Evolutionary conservation across 164 flowering plant genomes (phyloP).

Genomic region (Tetrastigma voinierianum): DNA sequence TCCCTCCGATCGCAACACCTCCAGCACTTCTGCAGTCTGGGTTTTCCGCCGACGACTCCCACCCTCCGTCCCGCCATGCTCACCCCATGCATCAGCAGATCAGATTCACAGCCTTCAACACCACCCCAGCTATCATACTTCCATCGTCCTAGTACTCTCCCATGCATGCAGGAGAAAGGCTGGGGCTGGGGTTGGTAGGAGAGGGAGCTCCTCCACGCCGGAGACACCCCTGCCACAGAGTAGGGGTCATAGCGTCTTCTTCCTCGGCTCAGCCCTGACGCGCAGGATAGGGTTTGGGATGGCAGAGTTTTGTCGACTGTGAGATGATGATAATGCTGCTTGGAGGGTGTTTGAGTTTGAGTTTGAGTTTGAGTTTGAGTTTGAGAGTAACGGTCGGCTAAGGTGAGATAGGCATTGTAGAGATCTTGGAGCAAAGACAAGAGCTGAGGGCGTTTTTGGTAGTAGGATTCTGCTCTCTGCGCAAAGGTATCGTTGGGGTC

Average conservation of each 20-base stretch:
- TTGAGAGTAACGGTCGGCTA: conserved; percentile 65
- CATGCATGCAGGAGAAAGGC: background rate
- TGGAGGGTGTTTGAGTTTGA: conserved; percentile 35
- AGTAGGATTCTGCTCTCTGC: conserved; percentile 74
- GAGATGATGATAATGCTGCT: conserved; percentile 18
- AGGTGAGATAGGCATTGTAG: conserved; percentile 53
- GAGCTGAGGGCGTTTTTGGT: conserved; percentile 71
- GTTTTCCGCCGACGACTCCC: conserved; percentile 48
- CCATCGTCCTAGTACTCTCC: conserved; percentile 13
- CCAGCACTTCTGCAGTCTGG: conserved; percentile 67
- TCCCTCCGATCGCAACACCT: conserved; percentile 76
- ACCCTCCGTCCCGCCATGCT: conserved; percentile 15
- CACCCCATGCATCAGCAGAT: conserved; percentile 38
- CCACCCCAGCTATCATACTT: conserved; percentile 43
- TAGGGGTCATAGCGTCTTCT: background rate
- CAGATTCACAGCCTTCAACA: conserved; percentile 45
- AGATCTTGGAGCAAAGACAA: conserved; percentile 63
- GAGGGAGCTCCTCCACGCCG: conserved; percentile 61
- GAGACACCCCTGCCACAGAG: conserved; percentile 29
- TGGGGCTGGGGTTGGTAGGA: conserved; percentile 43
- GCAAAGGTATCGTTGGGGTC: conserved; percentile 52
- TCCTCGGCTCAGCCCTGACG: no score
- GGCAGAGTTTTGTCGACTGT: conserved; percentile 1
- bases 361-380: conserved; percentile 17
- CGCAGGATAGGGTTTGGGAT: conserved; percentile 24